Conservation (phyloP, 805 yeast genomes). For the Ogataea henricii region DNA sequence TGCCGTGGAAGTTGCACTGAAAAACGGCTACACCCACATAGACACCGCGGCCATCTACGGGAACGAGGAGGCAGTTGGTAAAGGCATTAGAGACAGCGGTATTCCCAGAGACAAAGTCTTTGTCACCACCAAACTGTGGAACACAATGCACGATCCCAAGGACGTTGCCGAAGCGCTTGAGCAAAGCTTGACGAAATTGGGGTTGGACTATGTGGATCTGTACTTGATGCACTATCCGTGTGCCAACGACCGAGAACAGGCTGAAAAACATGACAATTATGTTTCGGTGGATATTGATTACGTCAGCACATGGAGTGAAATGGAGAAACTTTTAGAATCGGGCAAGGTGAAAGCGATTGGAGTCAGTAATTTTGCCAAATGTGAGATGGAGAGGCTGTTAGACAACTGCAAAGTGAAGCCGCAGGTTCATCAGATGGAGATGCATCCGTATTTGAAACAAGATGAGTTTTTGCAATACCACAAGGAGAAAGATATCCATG, state of each 20-base stretch:
- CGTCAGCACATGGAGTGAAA: slow-evolving; percentile 61
- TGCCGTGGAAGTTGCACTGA: slow-evolving; percentile 61
- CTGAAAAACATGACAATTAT: slow-evolving; percentile 37
- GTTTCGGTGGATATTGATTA: slow-evolving; percentile 40
- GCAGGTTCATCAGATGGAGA: slow-evolving; percentile 65
- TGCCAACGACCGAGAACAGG: slow-evolving; percentile 42
- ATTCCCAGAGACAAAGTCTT: slow-evolving; percentile 55
- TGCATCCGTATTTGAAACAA: slow-evolving; percentile 71
- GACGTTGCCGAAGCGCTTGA: slow-evolving; percentile 51
- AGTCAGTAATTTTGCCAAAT: slow-evolving; percentile 70
- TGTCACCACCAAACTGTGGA: slow-evolving; percentile 67
- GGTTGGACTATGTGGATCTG: slow-evolving; percentile 63
- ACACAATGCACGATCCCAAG: slow-evolving; percentile 33
- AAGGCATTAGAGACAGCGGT: slow-evolving; percentile 48
- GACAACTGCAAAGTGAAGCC: slow-evolving; percentile 48
- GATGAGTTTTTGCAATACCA: slow-evolving; percentile 54
- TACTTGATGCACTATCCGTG: slow-evolving; percentile 71
- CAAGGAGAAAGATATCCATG: slow-evolving; percentile 48
- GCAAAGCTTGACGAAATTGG: slow-evolving; percentile 50
- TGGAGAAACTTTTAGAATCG: slow-evolving; percentile 59
- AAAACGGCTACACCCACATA: slow-evolving; percentile 73
- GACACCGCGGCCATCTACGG: slow-evolving; percentile 74
- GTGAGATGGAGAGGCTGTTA: slow-evolving; percentile 54
- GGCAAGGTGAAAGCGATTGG: slow-evolving; percentile 71
- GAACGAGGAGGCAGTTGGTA: slow-evolving; percentile 62